phyloP scores from a whole-genome alignment of 441 rosid genomes.

The Geranium incanum region DNA sequence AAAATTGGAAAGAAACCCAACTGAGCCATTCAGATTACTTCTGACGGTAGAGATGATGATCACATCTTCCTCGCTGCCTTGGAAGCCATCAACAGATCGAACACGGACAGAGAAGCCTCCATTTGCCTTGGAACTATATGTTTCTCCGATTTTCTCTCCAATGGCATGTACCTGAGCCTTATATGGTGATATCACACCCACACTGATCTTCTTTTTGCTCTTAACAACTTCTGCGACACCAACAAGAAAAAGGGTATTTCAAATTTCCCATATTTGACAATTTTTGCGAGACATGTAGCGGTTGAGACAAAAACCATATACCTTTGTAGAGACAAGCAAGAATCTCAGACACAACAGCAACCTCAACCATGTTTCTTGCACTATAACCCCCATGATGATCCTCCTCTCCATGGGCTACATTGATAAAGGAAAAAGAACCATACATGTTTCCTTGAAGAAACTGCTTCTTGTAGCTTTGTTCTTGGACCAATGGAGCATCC shows the following conservation, averaged over 20 bases:
- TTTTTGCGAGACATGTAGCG: not conserved
- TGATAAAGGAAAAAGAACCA: conserved; percentile 9
- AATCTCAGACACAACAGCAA: conserved; percentile 6
- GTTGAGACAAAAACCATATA: not conserved
- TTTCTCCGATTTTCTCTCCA: conserved; percentile 21
- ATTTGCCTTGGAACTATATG: conserved; percentile 6
- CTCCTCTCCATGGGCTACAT: conserved; percentile 7
- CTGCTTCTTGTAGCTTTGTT: not conserved
- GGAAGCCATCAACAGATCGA: conserved; percentile 32
- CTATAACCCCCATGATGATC: not conserved
- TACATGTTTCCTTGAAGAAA: conserved; percentile 7
- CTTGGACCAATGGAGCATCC: conserved; percentile 1
- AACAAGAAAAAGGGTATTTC: not conserved
- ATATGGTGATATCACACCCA: conserved; percentile 38
- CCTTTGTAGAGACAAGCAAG: conserved; percentile 2
- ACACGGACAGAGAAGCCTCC: conserved; percentile 27
- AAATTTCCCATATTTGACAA: not conserved
- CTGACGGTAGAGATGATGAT: conserved; percentile 33
- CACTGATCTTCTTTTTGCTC: conserved; percentile 19
- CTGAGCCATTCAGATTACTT: conserved; percentile 19
- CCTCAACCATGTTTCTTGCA: conserved; percentile 5
- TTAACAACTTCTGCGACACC: conserved; percentile 21
- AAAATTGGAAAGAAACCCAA: conserved; percentile 22
- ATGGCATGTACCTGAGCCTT: conserved; percentile 33
- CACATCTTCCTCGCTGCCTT: conserved; percentile 38